Evolutionary conservation across 768 basidiomycete species (phyloP).

Genomic region (Pleurotus cornucopiae): DNA sequence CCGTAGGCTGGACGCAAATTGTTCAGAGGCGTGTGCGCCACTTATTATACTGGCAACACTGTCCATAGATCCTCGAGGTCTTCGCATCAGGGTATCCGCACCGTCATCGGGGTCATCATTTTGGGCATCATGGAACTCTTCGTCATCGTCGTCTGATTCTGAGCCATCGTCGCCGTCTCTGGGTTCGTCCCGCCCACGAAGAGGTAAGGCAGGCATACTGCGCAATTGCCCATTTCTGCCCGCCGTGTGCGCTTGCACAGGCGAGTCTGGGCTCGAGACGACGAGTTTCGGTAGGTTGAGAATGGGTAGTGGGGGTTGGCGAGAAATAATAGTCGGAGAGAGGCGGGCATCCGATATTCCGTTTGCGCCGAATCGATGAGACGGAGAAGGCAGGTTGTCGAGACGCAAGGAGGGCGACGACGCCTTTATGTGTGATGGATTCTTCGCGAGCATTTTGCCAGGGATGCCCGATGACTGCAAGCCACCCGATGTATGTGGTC

Average conservation of each 20-base stretch:
- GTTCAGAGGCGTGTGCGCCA: slow-evolving; percentile 3
- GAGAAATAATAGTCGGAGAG: slow-evolving; percentile 40
- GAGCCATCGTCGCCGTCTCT: slow-evolving; percentile 31
- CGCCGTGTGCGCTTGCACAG: slow-evolving; percentile 2
- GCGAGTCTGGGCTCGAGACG: slow-evolving; percentile 14
- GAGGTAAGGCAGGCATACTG: slow-evolving; percentile 52
- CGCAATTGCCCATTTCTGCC: slow-evolving; percentile 30
- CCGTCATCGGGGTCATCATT: slow-evolving; percentile 13
- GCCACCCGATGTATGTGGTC: neutral
- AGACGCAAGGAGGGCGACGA: neutral
- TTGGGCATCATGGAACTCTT: slow-evolving; percentile 19
- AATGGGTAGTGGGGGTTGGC: slow-evolving; percentile 41
- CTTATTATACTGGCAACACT: slow-evolving; percentile 6
- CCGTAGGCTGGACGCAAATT: slow-evolving; percentile 8
- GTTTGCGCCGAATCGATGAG: slow-evolving; percentile 12
- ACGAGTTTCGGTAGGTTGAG: slow-evolving; percentile 48
- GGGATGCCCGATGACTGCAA: neutral
- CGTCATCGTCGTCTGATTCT: slow-evolving; percentile 28
- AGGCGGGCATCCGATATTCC: slow-evolving; percentile 27
- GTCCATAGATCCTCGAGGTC: slow-evolving; percentile 3
- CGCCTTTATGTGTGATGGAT: neutral
- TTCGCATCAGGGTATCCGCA: slow-evolving; percentile 7
- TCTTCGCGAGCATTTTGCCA: neutral
- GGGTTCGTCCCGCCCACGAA: slow-evolving; percentile 26
- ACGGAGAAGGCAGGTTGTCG: neutral